Evolutionary conservation across 1,284 basidiomycete species (phyloP), one percentile per base, ranked within the genome.

Genomic region (Malassezia furfur): DNA sequence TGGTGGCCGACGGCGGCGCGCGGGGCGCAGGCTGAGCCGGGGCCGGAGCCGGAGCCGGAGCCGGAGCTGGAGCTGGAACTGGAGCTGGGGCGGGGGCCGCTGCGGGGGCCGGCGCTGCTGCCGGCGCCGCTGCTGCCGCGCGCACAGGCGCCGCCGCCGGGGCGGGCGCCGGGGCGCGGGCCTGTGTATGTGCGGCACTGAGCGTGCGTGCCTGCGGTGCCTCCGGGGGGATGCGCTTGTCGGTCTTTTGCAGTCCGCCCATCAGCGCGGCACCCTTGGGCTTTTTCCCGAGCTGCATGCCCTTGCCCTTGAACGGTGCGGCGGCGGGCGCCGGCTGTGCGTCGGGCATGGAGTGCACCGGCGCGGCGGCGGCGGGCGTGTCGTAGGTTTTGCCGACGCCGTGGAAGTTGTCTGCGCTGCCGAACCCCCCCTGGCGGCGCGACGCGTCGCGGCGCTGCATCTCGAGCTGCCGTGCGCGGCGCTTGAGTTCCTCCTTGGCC

Each of bases 251-350:
- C 14, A 96, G 80, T 2, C 25, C 85, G 69, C 90, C 88, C 43
- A 94, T 77, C 19, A 96, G 77, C 64, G 93, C 90, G 19, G 86
- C 84, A 64, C 87, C 85, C 68, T 85, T 85, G 48, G 85, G 85
- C 77, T 90, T 93, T 79, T 93, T 94, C 35, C 91, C 91, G n/a
- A 98, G 81, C 75, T 96, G 96, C 93, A 98, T 96, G 31, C 93
- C 91, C 32, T 85, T 83, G 50, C 86, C 85, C 80, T 94, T 96
- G 84, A 98, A 96, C 1, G 87, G 83, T 81, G 84, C 67, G 79
- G 73, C 60, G 11, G 43, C 32, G 7, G 49, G 28, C 12, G 59
- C 54, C 7, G 64, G 63, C 57, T 61, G 57, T 2, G 40, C n/a
- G 11, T 57, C 45, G 6, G 41, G 44, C 43, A 57, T 40, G 5